Evolutionary conservation across 768 basidiomycete species (phyloP).

Genomic region (Termitomyces sp.): DNA sequence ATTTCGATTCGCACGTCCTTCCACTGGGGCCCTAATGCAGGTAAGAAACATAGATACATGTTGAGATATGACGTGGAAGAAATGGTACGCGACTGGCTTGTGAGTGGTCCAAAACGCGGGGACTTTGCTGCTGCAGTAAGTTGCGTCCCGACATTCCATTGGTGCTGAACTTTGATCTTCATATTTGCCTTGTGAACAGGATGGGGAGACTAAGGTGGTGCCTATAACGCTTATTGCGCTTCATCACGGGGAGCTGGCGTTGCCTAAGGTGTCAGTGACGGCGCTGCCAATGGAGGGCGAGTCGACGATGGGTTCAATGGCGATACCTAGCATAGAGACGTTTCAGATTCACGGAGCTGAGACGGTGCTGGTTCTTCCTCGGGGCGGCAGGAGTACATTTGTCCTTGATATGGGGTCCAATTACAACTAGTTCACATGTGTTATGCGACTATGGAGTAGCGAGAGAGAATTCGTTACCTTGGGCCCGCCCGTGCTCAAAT

Average conservation of each 20-base stretch:
- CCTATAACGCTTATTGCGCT: conserved; percentile 82
- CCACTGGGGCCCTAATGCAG: conserved; percentile 62
- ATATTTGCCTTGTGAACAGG: conserved; percentile 35
- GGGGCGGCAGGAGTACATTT: conserved; percentile 79
- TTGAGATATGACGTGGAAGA: conserved; percentile 85
- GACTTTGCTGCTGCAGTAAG: conserved; percentile 73
- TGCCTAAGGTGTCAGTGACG: conserved; percentile 71
- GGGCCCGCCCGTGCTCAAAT: too few relatives aligned
- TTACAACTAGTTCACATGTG: conserved; percentile 2
- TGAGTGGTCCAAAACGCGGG: conserved; percentile 85
- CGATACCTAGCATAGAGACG: conserved; percentile 68
- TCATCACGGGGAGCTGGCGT: conserved; percentile 72
- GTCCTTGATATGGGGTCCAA: conserved; percentile 68
- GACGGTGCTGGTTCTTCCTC: conserved; percentile 75
- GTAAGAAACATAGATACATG: conserved; percentile 38
- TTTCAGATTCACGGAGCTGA: conserved; percentile 86
- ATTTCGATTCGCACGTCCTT: conserved; percentile 71
- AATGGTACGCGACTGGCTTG: conserved; percentile 80
- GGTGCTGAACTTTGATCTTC: neutral
- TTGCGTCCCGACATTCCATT: neutral
- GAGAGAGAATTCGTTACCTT: neutral
- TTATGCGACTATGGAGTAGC: too few relatives aligned
- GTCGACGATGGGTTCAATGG: conserved; percentile 53
- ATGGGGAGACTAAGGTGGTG: conserved; percentile 54
- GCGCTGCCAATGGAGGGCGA: conserved; percentile 53